These are phyloP conservation scores for Lepiota brunneoincarnata DNA, from an alignment of 768 basidiomycete species.

Conservation along the genomic window DNA sequence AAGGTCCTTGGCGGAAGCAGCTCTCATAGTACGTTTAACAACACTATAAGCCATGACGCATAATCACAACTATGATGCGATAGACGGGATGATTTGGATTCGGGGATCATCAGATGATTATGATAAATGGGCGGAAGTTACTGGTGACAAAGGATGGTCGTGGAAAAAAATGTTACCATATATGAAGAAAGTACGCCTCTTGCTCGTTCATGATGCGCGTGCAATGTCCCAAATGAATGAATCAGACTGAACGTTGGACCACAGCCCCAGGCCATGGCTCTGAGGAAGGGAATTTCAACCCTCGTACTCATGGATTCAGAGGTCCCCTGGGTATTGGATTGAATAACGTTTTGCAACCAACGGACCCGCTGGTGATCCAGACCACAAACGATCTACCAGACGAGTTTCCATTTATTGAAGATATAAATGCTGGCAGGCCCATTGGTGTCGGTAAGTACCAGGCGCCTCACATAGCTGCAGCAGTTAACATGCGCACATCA, in stretches of 20 bases:
- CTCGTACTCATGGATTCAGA: slow-evolving; percentile 8
- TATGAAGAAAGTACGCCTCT: slow-evolving; percentile 20
- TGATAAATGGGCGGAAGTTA: slow-evolving; percentile 44
- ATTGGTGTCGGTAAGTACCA: slow-evolving; percentile 11
- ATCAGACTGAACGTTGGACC: background rate
- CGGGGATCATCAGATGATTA: slow-evolving; percentile 41
- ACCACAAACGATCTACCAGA: slow-evolving; percentile 1
- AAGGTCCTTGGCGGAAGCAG: slow-evolving; percentile 18
- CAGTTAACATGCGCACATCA: background rate
- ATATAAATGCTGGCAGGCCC: slow-evolving; percentile 8
- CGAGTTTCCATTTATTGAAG: slow-evolving; percentile 7
- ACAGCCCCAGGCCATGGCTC: background rate
- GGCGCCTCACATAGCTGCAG: background rate
- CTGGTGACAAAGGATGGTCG: slow-evolving; percentile 46
- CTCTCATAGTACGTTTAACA: slow-evolving; percentile 14
- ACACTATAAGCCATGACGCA: background rate
- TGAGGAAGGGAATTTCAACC: slow-evolving; percentile 4
- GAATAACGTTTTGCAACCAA: background rate
- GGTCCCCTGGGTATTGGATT: slow-evolving; percentile 5
- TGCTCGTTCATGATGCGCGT: background rate
- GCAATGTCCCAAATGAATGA: background rate
- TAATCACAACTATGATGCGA: background rate
- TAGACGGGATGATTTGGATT: slow-evolving; percentile 25
- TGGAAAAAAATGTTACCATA: slow-evolving; percentile 23
- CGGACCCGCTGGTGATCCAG: background rate